phyloP scores from a whole-genome alignment of 805 yeast genomes.

The Pichia insulana region DNA sequence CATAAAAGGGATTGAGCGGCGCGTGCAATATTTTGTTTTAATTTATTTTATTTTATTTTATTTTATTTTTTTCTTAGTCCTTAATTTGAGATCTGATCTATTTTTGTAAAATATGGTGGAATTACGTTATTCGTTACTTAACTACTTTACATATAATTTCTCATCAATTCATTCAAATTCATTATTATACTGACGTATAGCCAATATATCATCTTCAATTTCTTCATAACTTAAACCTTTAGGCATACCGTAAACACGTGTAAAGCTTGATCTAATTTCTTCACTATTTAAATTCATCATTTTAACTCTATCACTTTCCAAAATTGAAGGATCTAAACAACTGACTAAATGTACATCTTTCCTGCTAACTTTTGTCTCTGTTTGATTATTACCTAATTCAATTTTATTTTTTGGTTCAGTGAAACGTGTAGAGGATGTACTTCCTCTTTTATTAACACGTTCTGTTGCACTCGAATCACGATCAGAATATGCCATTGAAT shows the following conservation, averaged over 20 bases:
- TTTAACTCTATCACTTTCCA: conserved; percentile 11
- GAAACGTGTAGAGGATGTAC: no score
- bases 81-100: no score
- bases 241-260: conserved; percentile 13
- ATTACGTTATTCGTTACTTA: no score
- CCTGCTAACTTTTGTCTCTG: not conserved
- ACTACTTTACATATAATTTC: no score
- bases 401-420: no score
- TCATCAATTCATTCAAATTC: not conserved
- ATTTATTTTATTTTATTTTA: no score
- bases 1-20: no score
- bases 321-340: conserved; percentile 7
- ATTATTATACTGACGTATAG: not conserved
- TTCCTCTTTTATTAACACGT: not conserved
- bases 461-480: no score
- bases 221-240: conserved; percentile 11
- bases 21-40: no score
- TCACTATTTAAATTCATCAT: conserved; percentile 8
- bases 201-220: conserved; percentile 8
- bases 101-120: not conserved
- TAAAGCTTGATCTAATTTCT: conserved; percentile 9
- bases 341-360: conserved; percentile 10
- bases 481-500: no score
- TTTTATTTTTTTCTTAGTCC: no score
- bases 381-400: no score